Base-by-base conservation (phyloP, 768 basidiomycete species). In the Hirschioporus abietinus region DNA sequence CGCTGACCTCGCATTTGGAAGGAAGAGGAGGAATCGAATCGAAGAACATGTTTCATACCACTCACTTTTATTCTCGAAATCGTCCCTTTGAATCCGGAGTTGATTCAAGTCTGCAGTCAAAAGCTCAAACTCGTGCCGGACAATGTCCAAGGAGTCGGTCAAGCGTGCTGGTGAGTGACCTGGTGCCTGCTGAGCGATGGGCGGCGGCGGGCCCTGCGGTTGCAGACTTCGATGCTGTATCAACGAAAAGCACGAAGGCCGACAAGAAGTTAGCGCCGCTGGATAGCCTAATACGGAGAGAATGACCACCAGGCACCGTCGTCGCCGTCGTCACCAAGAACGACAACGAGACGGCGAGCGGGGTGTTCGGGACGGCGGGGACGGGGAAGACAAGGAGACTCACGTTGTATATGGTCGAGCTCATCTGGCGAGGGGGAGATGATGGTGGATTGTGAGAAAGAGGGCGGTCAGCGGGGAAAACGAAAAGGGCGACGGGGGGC, bases 11-110 rank as follows among this genome's bases (percentile, higher is more conserved):
- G 42, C 4, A 52, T 5, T 5, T 2, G 42, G 9, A 66, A 6
- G 66, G 5, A 58, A 25, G 7, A 64, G 63, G 35, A 64, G 4
- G 8, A 8, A 30, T 35, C 15, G 52, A 27, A 15, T 36, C 9
- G 12, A 69, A 58, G 17, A 35, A n/a, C 20, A 52, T 10, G 3
- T 65, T 12, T 35, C 8, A 66, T 12, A 36, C 25, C 24, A 82
- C 88, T 66, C 69, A 96, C 96, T 86, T 83, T 95, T 95, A 7
- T 81, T 82, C 78, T 98, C 96, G 74, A 88, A 92, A 66, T 98
- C 96, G 70, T 97, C 95, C 63, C 92, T 81, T 78, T 96, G 92
- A 34, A 79, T 82, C 65, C 93, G 85, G 71, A 91, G 81, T 10
- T 84, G 72, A n/a, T 77, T 80, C 63, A 91, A 78, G 73, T 97